Evolutionary conservation across 352 stramenopile genomes (phyloP).

Genomic region (Pythium aquatile): DNA sequence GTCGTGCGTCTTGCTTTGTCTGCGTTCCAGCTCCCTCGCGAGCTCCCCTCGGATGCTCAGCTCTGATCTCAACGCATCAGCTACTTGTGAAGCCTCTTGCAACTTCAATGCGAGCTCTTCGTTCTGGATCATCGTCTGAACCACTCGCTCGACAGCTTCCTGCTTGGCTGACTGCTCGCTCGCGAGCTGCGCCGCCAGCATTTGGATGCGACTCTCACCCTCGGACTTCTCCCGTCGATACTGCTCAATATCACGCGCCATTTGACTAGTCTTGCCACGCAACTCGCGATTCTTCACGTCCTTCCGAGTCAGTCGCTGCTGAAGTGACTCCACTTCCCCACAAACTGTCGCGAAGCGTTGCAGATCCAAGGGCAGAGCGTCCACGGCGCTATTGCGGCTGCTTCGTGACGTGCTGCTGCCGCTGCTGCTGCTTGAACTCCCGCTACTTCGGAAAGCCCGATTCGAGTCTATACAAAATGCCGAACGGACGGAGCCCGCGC

Average conservation of each 20-base stretch:
- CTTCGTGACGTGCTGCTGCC: constrained; percentile 17
- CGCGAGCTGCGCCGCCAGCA: constrained; percentile 21
- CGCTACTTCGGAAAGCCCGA: constrained; percentile 10
- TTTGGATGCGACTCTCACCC: constrained; percentile 16
- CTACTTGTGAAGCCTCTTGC: constrained; percentile 15
- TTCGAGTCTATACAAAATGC: constrained; percentile 8
- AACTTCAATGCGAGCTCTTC: constrained; percentile 13
- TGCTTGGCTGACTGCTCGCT: constrained; percentile 27
- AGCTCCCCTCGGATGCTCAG: constrained; percentile 2
- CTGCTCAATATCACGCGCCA: constrained; percentile 15
- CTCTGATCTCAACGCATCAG: constrained; percentile 11
- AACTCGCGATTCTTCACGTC: constrained; percentile 37
- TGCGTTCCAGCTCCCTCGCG: constrained; percentile 4
- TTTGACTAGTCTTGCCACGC: constrained; percentile 28
- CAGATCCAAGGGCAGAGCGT: constrained; percentile 34
- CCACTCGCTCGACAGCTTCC: constrained; percentile 45
- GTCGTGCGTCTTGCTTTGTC: constrained; percentile 3
- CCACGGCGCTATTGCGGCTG: constrained; percentile 5
- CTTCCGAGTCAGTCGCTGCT: constrained; percentile 30
- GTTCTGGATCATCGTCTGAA: constrained; percentile 32
- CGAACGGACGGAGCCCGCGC: constrained; percentile 5
- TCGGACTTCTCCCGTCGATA: constrained; percentile 5
- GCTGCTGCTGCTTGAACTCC: constrained; percentile 19
- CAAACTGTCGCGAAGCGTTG: constrained; percentile 46
- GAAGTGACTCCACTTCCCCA: constrained; percentile 37